Evolutionary conservation across 2,329 filamentous ascomycete genomes (phyloP).

Genomic region (Clonostachys solani): DNA sequence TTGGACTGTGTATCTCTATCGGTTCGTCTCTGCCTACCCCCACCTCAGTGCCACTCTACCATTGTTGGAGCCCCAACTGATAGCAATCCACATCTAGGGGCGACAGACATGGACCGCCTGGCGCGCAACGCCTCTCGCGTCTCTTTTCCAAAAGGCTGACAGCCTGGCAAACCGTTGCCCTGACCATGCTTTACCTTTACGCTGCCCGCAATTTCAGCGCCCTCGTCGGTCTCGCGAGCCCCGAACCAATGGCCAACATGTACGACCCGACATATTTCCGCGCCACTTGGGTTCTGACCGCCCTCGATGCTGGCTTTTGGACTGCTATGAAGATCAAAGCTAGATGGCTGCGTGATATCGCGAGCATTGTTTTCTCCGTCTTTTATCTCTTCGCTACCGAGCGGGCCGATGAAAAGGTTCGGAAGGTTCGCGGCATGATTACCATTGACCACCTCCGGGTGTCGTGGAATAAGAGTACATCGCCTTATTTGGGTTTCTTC

Average conservation of each 20-base stretch:
- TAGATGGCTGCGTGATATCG: conserved; percentile 77
- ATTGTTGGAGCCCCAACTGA: conserved; percentile 6
- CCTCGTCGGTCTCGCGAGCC: conserved; percentile 83
- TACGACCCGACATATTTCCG: conserved; percentile 92
- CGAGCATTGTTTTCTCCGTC: conserved; percentile 76
- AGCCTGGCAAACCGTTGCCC: conserved; percentile 82
- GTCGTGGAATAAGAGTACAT: conserved; percentile 92
- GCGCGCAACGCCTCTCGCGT: conserved; percentile 66
- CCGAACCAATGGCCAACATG: conserved; percentile 89
- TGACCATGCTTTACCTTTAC: conserved; percentile 90
- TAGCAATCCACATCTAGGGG: conserved; percentile 50
- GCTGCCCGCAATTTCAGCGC: conserved; percentile 90
- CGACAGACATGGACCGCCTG: conserved; percentile 81
- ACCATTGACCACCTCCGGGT: conserved; percentile 90
- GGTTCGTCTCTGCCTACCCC: conserved; percentile 38
- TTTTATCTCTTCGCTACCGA: conserved; percentile 95
- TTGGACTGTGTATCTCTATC: conserved; percentile 81
- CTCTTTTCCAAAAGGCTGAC: conserved; percentile 69
- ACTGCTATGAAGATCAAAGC: conserved; percentile 86
- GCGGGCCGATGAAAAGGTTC: conserved; percentile 92
- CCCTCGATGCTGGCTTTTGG: conserved; percentile 95
- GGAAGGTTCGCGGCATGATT: conserved; percentile 79
- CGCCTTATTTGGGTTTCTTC: conserved; percentile 75
- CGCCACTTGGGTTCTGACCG: conserved; percentile 94
- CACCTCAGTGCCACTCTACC: neutral